Evolutionary conservation across 441 rosid species (phyloP), one percentile per base, ranked within the genome.

Genomic region (Populus hybrid): DNA sequence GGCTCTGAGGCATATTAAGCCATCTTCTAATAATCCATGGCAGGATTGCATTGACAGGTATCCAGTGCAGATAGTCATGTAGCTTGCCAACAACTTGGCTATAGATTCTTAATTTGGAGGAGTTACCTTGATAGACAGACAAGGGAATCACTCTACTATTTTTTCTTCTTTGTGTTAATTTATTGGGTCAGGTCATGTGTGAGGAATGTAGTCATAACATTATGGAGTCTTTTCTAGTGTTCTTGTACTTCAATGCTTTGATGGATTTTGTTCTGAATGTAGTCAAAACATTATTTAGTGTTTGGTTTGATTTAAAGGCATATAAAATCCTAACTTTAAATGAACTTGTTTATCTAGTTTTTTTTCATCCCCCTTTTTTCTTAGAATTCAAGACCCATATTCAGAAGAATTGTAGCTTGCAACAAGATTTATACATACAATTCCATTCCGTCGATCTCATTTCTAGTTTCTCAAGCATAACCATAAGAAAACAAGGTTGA

Each of bases 1-100:
- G 76, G 94, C 98, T 4, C 86, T 91, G 36, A 81, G 84, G 36
- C 83, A 90, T 50, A 84, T 94, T 26, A 76, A 87, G 56, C 93
- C 97, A 0, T 89, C 98, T 9, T 59, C 82, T 36, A 86, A 80
- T 61, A 91, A 87, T 79, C 97, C 98, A 3, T 94, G 98, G 98
- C 85, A 87, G 40, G 91, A 90, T 86, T 94, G 97, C 86, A 85
- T 94, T 71, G 83, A 90, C 73, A 83, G 86, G 87, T 94, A 94
- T 69, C 97, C 98, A 0, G 95, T 94, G 79, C 76, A 88, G 87
- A 71, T 85, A 14, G 82, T 71, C 18, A 26, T 82, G 67, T 92
- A 85, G 81, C 79, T 77, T 64, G 36, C 33, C 35, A n/a, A 31
- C 36, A 53, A 7, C 66, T 69, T 24, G 12, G 40, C 69, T 73